Evolutionary conservation across 2,329 filamentous ascomycete genomes (phyloP).

Genomic region (Fusarium sp.): DNA sequence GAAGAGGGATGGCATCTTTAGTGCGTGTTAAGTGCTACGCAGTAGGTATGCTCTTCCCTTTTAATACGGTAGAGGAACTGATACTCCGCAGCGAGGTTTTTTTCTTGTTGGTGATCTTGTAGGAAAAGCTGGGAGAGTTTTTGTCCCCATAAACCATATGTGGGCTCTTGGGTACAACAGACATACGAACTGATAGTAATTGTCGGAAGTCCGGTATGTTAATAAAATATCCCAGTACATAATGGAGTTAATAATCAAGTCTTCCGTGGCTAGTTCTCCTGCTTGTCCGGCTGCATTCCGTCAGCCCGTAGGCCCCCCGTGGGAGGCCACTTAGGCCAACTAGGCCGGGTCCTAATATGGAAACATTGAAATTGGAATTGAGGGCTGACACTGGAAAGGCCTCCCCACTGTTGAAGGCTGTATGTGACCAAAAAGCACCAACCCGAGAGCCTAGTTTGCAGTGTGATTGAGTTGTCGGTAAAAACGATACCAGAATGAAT

Average conservation of each 20-base stretch:
- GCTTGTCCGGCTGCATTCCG: constrained; percentile 29
- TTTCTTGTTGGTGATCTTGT: not conserved
- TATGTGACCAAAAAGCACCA: constrained; percentile 4
- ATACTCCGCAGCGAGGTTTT: not conserved
- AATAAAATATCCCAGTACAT: constrained; percentile 1
- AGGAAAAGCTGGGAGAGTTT: not conserved
- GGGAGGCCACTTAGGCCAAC: constrained; percentile 35
- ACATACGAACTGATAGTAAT: not conserved
- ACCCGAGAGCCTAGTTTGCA: constrained; percentile 11
- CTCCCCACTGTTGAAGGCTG: constrained; percentile 18
- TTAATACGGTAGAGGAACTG: not conserved
- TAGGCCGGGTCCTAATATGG: constrained; percentile 37
- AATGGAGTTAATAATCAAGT: not conserved
- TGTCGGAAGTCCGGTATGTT: not conserved
- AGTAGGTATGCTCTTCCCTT: not conserved
- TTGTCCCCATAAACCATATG: not conserved
- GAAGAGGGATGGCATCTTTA: not conserved
- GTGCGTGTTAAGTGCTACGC: constrained; percentile 2
- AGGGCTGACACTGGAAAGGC: constrained; percentile 34
- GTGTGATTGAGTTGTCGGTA: constrained; percentile 11
- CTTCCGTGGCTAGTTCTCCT: not conserved
- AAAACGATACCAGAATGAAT: constrained; percentile 20
- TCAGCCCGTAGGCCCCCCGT: constrained; percentile 28
- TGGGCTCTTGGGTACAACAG: not conserved
- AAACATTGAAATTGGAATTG: constrained; percentile 32